Percentiles rank a stretch among this genome's conserved stretches.
These are phyloP conservation scores for Drechslerella dactyloides DNA, from an alignment of 2,329 filamentous ascomycete species.

Conservation along the genomic window DNA sequence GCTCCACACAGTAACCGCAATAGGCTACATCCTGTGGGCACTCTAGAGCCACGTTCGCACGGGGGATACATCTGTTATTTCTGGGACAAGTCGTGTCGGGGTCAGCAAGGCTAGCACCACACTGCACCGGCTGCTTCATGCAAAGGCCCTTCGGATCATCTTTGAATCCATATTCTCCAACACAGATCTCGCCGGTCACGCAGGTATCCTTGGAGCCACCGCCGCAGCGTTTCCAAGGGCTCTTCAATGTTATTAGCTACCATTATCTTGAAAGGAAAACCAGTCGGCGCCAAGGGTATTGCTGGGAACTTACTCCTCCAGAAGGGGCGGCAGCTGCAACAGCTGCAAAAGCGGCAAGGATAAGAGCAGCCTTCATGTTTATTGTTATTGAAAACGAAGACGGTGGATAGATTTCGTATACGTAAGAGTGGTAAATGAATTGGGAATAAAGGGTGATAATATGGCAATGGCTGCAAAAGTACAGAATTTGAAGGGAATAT, in stretches of 20 bases:
- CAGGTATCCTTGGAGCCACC: not conserved
- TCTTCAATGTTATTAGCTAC: not conserved
- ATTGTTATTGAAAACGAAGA: too few relatives aligned
- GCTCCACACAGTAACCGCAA: not conserved
- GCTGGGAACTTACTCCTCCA: not conserved
- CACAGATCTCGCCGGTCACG: slow-evolving; percentile 17
- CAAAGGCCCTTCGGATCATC: slow-evolving; percentile 28
- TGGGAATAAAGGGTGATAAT: too few relatives aligned
- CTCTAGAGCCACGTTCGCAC: not conserved
- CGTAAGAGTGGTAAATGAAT: too few relatives aligned
- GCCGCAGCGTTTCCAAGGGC: not conserved
- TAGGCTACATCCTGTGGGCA: not conserved
- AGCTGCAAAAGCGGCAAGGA: too few relatives aligned
- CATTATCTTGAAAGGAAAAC: not conserved
- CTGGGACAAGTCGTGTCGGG: slow-evolving; percentile 16
- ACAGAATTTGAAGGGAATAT: too few relatives aligned
- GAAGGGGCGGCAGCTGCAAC: too few relatives aligned
- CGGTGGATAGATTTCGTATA: too few relatives aligned
- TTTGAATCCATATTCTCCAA: slow-evolving; percentile 33
- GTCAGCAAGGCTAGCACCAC: slow-evolving; percentile 10
- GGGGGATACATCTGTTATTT: slow-evolving; percentile 26
- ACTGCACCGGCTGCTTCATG: slow-evolving; percentile 13
- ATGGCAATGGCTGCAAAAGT: too few relatives aligned
- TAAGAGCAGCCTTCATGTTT: too few relatives aligned
- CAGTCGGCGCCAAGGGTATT: not conserved